These are phyloP conservation scores for Fusarium annulatum DNA, from an alignment of 2,329 filamentous ascomycete species.

Conservation along the genomic window DNA sequence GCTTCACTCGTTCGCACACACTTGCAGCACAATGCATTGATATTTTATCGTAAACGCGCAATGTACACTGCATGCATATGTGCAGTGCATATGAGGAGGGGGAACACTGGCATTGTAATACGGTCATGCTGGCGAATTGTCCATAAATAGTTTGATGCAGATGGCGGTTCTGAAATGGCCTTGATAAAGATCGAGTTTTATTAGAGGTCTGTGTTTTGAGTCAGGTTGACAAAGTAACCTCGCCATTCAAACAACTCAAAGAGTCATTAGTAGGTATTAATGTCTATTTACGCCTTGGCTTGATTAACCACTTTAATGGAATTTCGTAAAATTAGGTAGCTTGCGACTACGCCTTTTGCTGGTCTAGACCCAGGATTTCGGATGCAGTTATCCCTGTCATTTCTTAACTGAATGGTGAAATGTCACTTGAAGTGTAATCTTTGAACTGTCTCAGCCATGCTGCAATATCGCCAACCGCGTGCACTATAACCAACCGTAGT, in stretches of 20 bases:
- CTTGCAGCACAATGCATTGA: conserved; percentile 1
- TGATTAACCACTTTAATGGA: not conserved
- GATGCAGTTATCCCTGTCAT: not conserved
- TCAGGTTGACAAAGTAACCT: not conserved
- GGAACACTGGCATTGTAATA: not conserved
- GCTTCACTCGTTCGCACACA: not conserved
- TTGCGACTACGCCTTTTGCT: not conserved
- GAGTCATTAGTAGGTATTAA: not conserved
- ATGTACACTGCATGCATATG: not conserved
- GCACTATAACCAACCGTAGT: not conserved
- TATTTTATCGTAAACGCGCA: conserved; percentile 6
- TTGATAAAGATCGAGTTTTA: not conserved
- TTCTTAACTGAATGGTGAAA: not conserved
- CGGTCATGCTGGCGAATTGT: not conserved
- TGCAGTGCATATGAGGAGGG: not conserved
- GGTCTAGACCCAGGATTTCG: not conserved
- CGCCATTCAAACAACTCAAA: rapidly evolving
- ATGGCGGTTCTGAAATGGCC: not conserved
- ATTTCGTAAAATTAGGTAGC: not conserved
- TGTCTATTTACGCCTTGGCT: not conserved
- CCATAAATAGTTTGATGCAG: not conserved
- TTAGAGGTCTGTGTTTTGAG: not conserved
- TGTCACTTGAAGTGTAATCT: not conserved
- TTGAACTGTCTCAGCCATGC: conserved; percentile 3
- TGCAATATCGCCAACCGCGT: not conserved